Evolutionary conservation across 257 asterid genomes (phyloP).

Genomic region (Lithospermum erythrorhizon): DNA sequence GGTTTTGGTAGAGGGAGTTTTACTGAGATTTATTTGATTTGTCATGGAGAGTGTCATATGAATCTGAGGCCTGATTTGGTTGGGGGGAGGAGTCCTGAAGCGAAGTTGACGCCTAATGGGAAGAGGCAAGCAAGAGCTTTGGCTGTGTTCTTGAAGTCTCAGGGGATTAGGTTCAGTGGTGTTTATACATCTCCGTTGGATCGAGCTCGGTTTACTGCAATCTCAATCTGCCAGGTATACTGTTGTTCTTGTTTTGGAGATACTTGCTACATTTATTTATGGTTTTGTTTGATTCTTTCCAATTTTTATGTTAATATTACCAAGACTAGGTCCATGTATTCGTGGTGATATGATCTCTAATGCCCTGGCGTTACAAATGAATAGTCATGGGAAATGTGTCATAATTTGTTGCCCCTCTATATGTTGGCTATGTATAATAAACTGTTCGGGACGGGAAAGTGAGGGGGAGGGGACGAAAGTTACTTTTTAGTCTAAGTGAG

Average conservation of each 20-base stretch:
- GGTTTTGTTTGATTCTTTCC: neutral
- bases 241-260: neutral
- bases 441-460: no score
- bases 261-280: no score
- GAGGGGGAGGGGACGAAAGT: no score
- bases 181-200: conserved; percentile 77
- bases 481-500: neutral
- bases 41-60: conserved; percentile 91
- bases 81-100: conserved; percentile 81
- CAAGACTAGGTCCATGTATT: neutral
- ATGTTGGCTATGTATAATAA: neutral
- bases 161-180: conserved; percentile 64
- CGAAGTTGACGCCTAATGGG: conserved; percentile 85
- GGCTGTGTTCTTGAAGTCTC: conserved; percentile 77
- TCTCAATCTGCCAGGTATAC: conserved; percentile 68
- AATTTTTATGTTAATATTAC: no score
- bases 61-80: conserved; percentile 92
- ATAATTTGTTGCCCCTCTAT: neutral
- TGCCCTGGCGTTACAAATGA: neutral
- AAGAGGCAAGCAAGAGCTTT: conserved; percentile 90
- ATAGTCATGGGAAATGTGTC: neutral
- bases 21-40: conserved; percentile 65
- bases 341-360: neutral
- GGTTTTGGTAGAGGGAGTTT: conserved; percentile 25
- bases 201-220: conserved; percentile 79